Evolutionary conservation across 345 rosid species (phyloP), one percentile per base, ranked within the genome.

Genomic region (Limnanthes douglasii): DNA sequence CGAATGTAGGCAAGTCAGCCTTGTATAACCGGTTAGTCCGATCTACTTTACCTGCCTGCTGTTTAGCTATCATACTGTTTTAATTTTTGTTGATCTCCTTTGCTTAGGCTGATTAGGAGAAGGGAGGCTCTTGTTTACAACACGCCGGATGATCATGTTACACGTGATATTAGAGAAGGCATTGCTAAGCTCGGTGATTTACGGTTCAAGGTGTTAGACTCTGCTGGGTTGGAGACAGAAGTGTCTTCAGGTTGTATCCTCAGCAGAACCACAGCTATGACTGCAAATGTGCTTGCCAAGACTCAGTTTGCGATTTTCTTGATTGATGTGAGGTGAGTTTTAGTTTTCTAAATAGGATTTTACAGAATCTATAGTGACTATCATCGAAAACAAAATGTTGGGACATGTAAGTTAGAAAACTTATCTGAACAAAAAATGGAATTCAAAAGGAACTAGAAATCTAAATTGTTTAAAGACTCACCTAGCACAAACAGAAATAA

Each of bases 1-100:
- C 95, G 12, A 90, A 90, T 44, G 95, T 90, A 21, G 98, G 98
- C 22, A 90, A 90, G 54, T 84, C 95, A 2, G 98, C 98, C 12
- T 60, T 90, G 39, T 90, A 65, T 46, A 84, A 90, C 51, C 72
- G 98, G 95, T 83, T 33, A 22, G 71, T 53, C 37, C 22, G 17
- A 43, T 44, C 3, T n/a, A n/a, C n/a, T n/a, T n/a, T n/a, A n/a
- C n/a, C n/a, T n/a, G n/a, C n/a, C n/a, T n/a, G n/a, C n/a, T n/a
- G n/a, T n/a, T n/a, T n/a, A n/a, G n/a, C n/a, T n/a, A n/a, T n/a
- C n/a, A n/a, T n/a, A n/a, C n/a, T n/a, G n/a, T n/a, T n/a, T n/a
- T n/a, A n/a, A n/a, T n/a, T n/a, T n/a, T n/a, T n/a, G n/a, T n/a
- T n/a, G n/a, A n/a, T n/a, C n/a, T n/a, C n/a, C n/a, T 13, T 44